Evolutionary conservation across 208 protist genomes (phyloP), one percentile per base, ranked within the genome.

Genomic region (Phytomonas francai): DNA sequence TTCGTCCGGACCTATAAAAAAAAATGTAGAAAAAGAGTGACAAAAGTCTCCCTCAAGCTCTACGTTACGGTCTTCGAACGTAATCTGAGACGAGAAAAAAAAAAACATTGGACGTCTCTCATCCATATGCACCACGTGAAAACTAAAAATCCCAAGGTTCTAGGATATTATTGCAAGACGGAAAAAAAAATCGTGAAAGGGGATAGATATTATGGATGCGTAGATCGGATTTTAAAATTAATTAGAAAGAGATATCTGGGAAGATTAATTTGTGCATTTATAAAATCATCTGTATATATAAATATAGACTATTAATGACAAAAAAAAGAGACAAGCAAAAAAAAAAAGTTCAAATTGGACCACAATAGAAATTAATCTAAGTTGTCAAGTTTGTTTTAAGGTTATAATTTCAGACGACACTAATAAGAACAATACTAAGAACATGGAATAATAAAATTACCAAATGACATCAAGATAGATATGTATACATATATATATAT

Each of bases 351-450:
- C 19, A 33, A n/a, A 72, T 51, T 33, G 25, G 16, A 29, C 36
- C 42, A 66, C 36, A 75, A 51, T 71, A 67, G 28, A 65, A 73
- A 54, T 68, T 32, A 36, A 34, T 65, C 8, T 32, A 34, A 45
- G 65, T 59, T 60, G 36, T 30, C 49, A 59, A 65, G 27, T 65
- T 12, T 62, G 39, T 56, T 22, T 16, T 59, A 22, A 60, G 25
- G 30, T 11, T 34, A 31, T 30, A 30, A 42, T 25, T 30, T 59
- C 58, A 65, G 64, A 65, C 32, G 58, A 60, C 29, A 70, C 19
- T 63, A 67, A 69, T 63, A 19, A 79, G n/a, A 71, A 63, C 67
- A 76, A 73, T 36, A 54, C 56, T 65, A 70, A 67, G 3, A 74
- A 60, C 51, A 71, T 71, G 28, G 45, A 75, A 70, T 57, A 51